Conservation (phyloP, 257 asterid genomes). For the Thymus mandschuricus region DNA sequence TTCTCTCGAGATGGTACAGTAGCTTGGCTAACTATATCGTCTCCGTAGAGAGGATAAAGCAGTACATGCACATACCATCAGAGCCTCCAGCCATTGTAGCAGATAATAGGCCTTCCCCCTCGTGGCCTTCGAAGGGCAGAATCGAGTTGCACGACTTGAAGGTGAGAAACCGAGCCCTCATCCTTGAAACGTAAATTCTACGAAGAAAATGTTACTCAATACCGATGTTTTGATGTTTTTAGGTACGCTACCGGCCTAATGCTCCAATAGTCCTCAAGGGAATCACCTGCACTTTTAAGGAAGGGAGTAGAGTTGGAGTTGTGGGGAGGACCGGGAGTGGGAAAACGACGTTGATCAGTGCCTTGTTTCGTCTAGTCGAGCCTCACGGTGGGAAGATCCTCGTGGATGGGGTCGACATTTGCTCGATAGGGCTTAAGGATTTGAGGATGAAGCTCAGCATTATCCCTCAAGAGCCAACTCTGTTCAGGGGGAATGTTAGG, state of each 20-base stretch:
- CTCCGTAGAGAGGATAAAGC: conserved; percentile 78
- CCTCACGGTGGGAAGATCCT: conserved; percentile 60
- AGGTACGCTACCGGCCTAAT: conserved; percentile 76
- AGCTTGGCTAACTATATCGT: conserved; percentile 60
- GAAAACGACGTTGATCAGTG: conserved; percentile 70
- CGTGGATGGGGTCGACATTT: conserved; percentile 66
- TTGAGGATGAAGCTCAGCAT: conserved; percentile 71
- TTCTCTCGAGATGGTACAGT: conserved; percentile 63
- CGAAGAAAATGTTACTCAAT: background rate
- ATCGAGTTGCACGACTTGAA: conserved; percentile 60
- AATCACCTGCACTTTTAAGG: conserved; percentile 67
- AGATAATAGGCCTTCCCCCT: conserved; percentile 54
- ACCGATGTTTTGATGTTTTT: background rate
- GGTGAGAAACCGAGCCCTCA: conserved; percentile 35
- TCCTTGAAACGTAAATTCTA: background rate
- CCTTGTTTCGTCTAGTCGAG: conserved; percentile 82
- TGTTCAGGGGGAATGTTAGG: conserved; percentile 70
- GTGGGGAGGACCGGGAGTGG: conserved; percentile 96
- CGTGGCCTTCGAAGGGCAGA: conserved; percentile 75
- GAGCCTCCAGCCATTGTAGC: conserved; percentile 68
- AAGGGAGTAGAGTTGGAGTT: conserved; percentile 71
- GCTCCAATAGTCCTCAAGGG: conserved; percentile 80
- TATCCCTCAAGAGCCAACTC: conserved; percentile 91
- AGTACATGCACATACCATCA: conserved; percentile 68
- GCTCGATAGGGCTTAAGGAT: conserved; percentile 73